Base-by-base conservation (phyloP, 1,284 basidiomycete genomes). In the Irpex sp. region DNA sequence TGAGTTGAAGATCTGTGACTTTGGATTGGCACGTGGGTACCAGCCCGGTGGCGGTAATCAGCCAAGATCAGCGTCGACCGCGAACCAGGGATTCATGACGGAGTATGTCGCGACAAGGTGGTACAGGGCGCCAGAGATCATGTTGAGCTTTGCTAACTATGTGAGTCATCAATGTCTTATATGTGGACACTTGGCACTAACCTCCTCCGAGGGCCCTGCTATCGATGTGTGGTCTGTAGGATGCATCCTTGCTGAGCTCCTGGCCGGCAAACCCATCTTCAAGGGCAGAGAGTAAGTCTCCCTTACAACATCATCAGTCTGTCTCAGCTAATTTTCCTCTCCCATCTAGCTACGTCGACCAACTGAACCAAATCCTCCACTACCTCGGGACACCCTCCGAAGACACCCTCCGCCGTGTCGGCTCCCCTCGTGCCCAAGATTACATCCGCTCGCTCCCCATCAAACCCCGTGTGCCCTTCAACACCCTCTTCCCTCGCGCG, bases 221-320 rank as follows among this genome's bases (percentile, higher is more conserved):
- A 95, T 99, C 72, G 96, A 98, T 71, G 93, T 98, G 63, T 99
- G 96, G 96, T 96, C 93, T 1, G 91, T 99, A 37, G 97, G 97
- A 7, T 99, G 97, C 74, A 99, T 99, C 67, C 83, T 99, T 51
- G 97, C 97, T 2, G 97, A 99, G 75, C 82, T 99, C 12, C 81
- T 99, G 6, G 95, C 96, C 14, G 96, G 97, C 39, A 94, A 96
- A 71, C 97, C 97, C 0, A 98, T 99, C 71, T 99, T 94, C 84
- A 99, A 98, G 75, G 97, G 97, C 59, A 81, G 96, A 77, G 96
- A 99, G 88, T 95, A 75, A 69, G 88, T 79, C 8, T 42, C 16
- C 2, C 23, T 23, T 23, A 23, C 4, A 23, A 2, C 23, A 23
- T 23, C 4, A 23, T 23, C 23, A 23, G 23, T 4, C 23, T 23